A percentile compares a stretch with the other conserved stretches of the same genome.
Conservation (phyloP, 225 moss, liverwort and hornwort genomes). For the Asterella californica region DNA sequence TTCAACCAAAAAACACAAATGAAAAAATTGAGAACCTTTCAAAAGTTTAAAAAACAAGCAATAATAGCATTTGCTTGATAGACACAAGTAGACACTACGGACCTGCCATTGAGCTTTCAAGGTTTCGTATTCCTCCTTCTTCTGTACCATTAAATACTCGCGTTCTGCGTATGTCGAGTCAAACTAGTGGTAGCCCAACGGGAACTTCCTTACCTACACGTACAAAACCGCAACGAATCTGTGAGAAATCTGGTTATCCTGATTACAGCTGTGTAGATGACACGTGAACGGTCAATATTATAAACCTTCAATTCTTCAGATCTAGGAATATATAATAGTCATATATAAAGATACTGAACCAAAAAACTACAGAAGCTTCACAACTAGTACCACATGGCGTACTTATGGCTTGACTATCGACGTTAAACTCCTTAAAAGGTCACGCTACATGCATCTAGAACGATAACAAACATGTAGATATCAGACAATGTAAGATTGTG, state of each 20-base stretch:
- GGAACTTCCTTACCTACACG: slow-evolving; percentile 85
- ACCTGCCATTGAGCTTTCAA: slow-evolving; percentile 90
- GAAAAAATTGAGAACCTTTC: too few species aligned
- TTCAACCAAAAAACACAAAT: too few species aligned
- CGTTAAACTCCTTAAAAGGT: too few species aligned
- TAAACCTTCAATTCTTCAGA: too few species aligned
- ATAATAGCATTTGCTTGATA: too few species aligned
- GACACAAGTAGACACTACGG: neutral
- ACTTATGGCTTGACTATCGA: slow-evolving; percentile 65
- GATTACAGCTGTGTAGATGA: too few species aligned
- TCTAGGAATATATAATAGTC: too few species aligned
- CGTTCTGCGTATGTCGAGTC: slow-evolving; percentile 72
- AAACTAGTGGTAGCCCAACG: slow-evolving; percentile 62
- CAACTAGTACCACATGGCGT: slow-evolving; percentile 52
- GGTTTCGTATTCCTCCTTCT: slow-evolving; percentile 64
- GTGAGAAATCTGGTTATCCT: neutral
- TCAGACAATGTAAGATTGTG: too few species aligned
- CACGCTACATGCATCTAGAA: too few species aligned
- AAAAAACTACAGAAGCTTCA: neutral
- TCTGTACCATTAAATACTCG: slow-evolving; percentile 45
- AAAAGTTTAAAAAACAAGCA: too few species aligned
- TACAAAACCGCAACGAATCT: neutral
- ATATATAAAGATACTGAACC: neutral
- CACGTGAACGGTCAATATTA: too few species aligned
- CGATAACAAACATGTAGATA: too few species aligned